Evolutionary conservation across 2,329 filamentous ascomycete species (phyloP).

Genomic region (Dothiorella sarmentorum): DNA sequence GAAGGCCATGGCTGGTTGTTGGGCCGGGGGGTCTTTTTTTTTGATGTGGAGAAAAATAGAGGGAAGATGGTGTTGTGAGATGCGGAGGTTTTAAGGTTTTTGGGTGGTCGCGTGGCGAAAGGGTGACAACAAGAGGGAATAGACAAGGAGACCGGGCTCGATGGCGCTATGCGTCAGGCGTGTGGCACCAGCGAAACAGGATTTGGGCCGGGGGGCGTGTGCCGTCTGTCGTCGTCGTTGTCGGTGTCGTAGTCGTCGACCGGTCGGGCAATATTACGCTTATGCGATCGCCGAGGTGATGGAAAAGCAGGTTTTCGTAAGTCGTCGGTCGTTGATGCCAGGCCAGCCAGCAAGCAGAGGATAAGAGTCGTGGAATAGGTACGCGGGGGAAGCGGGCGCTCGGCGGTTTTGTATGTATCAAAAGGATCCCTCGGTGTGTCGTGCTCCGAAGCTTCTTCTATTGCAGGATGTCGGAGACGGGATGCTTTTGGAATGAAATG

Average conservation of each 20-base stretch:
- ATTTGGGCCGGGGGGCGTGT: background rate
- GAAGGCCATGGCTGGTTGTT: conserved; percentile 54
- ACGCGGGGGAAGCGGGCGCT: background rate
- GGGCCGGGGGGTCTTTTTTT: too few relatives aligned
- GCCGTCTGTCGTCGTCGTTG: background rate
- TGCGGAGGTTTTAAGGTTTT: background rate
- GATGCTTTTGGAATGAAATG: background rate
- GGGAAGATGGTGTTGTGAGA: too few relatives aligned
- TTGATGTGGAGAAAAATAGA: too few relatives aligned
- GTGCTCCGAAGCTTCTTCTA: too few relatives aligned
- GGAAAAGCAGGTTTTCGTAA: background rate
- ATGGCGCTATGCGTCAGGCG: conserved; percentile 3
- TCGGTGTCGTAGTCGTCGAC: too few relatives aligned
- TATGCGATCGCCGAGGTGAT: background rate
- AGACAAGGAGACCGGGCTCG: background rate
- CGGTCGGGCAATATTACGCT: background rate
- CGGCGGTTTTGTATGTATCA: conserved; percentile 8
- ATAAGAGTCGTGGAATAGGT: background rate
- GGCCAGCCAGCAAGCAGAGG: conserved; percentile 3
- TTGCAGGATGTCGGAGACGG: background rate
- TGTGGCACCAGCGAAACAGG: conserved; percentile 10
- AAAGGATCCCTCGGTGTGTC: too few relatives aligned
- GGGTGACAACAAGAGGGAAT: background rate
- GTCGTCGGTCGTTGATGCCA: background rate
- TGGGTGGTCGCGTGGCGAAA: background rate